Percentiles rank a stretch among this genome's conserved stretches.
These are phyloP conservation scores for Neurospora sp. DNA, from an alignment of 2,329 filamentous ascomycete species.

Conservation along the genomic window DNA sequence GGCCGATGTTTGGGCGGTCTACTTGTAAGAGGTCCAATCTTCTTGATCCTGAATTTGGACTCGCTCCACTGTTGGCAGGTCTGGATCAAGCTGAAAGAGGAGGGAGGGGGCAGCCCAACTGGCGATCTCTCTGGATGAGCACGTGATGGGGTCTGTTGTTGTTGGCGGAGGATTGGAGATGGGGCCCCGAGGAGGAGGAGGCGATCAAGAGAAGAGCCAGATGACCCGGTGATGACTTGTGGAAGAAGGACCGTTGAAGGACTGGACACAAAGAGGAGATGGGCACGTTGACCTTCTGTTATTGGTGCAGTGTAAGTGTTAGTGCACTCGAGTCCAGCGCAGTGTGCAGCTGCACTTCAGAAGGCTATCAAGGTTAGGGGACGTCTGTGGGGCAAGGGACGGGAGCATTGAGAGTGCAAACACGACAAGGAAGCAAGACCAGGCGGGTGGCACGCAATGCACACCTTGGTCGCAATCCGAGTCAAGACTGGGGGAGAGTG, in stretches of 20 bases:
- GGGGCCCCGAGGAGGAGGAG: neutral
- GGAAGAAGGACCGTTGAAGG: neutral
- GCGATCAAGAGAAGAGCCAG: neutral
- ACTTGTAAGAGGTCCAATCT: neutral
- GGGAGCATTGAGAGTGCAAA: neutral
- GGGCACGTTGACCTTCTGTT: neutral
- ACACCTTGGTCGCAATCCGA: slow-evolving; percentile 15
- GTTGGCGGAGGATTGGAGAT: neutral
- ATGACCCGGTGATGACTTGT: neutral
- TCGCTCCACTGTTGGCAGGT: neutral
- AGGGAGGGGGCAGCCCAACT: neutral
- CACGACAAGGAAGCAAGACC: neutral
- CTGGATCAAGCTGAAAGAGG: neutral
- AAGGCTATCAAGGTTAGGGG: neutral
- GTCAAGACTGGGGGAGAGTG: slow-evolving; percentile 1
- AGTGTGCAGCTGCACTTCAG: neutral
- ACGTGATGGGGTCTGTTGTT: neutral
- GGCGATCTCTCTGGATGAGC: neutral
- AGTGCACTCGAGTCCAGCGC: neutral
- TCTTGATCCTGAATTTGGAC: neutral
- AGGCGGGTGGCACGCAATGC: slow-evolving; percentile 16
- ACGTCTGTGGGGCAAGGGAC: neutral
- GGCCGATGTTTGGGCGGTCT: neutral
- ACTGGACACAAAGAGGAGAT: neutral
- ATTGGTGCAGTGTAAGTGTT: neutral